Conservation (phyloP, 805 yeast genomes). For the Komagataella pastoris region DNA sequence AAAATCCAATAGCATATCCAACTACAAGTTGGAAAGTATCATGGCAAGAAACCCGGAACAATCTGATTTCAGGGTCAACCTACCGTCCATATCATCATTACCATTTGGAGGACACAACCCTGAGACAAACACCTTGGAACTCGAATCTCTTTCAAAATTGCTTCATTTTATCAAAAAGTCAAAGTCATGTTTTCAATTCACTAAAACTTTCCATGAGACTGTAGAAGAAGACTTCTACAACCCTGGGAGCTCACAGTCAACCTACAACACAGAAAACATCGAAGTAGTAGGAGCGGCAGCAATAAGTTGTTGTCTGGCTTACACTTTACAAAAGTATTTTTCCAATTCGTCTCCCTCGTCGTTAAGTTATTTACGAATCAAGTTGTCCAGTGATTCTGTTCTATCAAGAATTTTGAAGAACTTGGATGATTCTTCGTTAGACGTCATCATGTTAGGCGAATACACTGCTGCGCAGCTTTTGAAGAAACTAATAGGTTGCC, state of each 20-base stretch:
- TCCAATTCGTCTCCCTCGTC: constrained; percentile 39
- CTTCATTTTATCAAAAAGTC: constrained; percentile 44
- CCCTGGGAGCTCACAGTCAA: constrained; percentile 2
- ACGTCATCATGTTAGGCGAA: constrained; percentile 25
- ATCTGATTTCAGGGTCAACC: neutral
- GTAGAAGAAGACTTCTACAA: constrained; percentile 5
- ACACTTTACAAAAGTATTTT: constrained; percentile 53
- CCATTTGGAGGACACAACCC: neutral
- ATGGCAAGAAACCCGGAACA: neutral
- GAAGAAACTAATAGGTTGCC: constrained; percentile 50
- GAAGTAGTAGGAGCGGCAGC: constrained; percentile 46
- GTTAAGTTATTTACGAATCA: constrained; percentile 30
- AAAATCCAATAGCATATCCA: neutral
- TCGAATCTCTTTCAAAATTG: constrained; percentile 17
- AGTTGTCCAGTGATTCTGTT: constrained; percentile 20
- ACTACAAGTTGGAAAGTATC: neutral
- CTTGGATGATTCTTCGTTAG: constrained; percentile 25
- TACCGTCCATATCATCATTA: neutral
- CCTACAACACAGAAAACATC: constrained; percentile 26
- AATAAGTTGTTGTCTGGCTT: constrained; percentile 39
- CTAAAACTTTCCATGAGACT: constrained; percentile 7
- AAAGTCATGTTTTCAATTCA: constrained; percentile 42
- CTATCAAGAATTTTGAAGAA: constrained; percentile 32
- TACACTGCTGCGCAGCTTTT: constrained; percentile 41
- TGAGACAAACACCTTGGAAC: constrained; percentile 1